These are phyloP conservation scores for Dunaliella primolecta DNA, from an alignment of 139 green algal species.

Conservation along the genomic window DNA sequence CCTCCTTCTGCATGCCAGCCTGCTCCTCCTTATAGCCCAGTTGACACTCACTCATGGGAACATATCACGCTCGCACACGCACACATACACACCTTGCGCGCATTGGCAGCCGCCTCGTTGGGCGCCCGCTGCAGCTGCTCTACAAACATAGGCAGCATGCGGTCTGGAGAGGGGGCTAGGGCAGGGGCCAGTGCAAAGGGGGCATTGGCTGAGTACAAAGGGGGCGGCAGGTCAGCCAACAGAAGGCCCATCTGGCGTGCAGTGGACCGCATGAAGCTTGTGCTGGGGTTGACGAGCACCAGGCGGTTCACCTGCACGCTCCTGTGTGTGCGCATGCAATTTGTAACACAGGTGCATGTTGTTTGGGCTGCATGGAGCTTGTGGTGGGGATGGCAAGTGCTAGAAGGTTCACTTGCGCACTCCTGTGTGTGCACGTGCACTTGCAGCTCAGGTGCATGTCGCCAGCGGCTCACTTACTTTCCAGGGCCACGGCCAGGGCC, in stretches of 20 bases:
- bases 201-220: neutral
- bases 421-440: neutral
- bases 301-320: conserved; percentile 24
- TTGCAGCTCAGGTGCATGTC: neutral
- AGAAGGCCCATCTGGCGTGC: conserved; percentile 61
- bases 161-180: neutral
- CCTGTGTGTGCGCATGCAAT: neutral
- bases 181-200: neutral
- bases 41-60: too few species aligned
- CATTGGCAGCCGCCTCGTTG: neutral
- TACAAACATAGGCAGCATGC: neutral
- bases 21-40: too few species aligned
- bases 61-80: too few species aligned
- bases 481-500: conserved; percentile 57
- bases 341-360: neutral
- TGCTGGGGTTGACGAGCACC: conserved; percentile 88
- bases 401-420: conserved; percentile 22
- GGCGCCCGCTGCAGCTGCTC: neutral
- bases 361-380: conserved; percentile 48
- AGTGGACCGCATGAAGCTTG: conserved; percentile 56
- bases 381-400: conserved; percentile 88
- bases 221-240: conserved; percentile 49
- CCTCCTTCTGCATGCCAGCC: too few species aligned
- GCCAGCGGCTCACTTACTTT: conserved; percentile 10
- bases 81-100: neutral